Evolutionary conservation across 495 filamentous ascomycete genomes (phyloP), one percentile per base, ranked within the genome.

Genomic region (Barbatosphaeria neglecta): DNA sequence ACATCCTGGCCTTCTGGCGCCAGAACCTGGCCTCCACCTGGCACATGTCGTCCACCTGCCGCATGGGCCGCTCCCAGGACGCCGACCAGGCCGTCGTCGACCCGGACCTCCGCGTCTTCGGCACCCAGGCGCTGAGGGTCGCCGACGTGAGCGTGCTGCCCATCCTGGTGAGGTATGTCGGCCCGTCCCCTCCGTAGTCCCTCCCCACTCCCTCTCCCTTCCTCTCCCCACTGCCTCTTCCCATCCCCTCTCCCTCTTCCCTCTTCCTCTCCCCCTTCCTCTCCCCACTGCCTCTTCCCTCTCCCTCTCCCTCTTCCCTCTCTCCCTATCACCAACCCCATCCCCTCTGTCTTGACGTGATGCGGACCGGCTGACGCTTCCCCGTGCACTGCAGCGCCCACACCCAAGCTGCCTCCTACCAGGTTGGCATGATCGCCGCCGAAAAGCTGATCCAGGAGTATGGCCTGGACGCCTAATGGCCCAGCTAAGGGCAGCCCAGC

Each of bases 81-180:
- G 47, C 47, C 4, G 62, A 69, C 25, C 9, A 16, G 31, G 73
- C 71, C 6, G 77, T 67, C 6, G 77, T 85, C 22, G 78, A 84
- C 50, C 64, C 31, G 0, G 51, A 65, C 3, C 80, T 82, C 47
- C 64, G 67, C 23, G 67, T 85, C 0, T 54, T 67, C 6, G 82
- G 80, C 0, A 53, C 82, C 17, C 61, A 77, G 37, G 61, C 63
- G 0, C 57, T 86, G 49, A 70, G 82, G 9, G 68, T 85, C 4
- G 78, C 72, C 3, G 82, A 86, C 65, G 75, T 80, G 63, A 82
- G 78, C 51, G 73, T 81, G 39, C 65, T 82, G 19, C 82, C 81
- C 5, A 54, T 83, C n/a, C 46, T 82, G 47, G 42, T 46, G 8
- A 35, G 31, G 31, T 35, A 35, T 35, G 31, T 35, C n/a, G n/a